A percentile compares a stretch with the other conserved stretches of the same genome.
These are phyloP conservation scores for Leishmania tropica DNA, from an alignment of 208 protist species.

Conservation along the genomic window DNA sequence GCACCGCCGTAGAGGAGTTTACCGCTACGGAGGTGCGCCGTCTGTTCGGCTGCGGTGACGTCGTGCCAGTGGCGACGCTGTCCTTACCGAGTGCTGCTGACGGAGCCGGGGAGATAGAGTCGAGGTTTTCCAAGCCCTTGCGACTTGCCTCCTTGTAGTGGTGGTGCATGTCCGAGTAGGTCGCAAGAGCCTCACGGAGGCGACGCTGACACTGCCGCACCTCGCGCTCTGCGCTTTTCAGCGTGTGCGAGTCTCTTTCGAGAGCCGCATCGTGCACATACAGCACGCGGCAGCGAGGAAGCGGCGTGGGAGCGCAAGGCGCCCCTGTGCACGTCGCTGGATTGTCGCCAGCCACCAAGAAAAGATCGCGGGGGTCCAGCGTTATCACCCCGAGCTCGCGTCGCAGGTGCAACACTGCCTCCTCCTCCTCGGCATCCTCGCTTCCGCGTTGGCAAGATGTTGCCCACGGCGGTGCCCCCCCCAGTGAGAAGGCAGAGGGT, in stretches of 20 bases:
- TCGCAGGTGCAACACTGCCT: conserved; percentile 8
- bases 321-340: neutral
- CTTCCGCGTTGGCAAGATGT: neutral
- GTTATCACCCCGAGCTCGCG: conserved; percentile 4
- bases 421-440: conserved; percentile 13
- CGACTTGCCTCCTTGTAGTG: conserved; percentile 16
- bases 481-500: neutral
- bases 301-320: conserved; percentile 1
- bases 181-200: conserved; percentile 16
- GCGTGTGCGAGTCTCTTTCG: conserved; percentile 12
- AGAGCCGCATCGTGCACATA: conserved; percentile 18
- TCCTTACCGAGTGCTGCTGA: neutral
- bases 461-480: neutral
- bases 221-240: conserved; percentile 19
- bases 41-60: neutral
- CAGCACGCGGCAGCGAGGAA: conserved; percentile 24
- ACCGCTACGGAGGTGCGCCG: conserved; percentile 1
- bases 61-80: neutral
- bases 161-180: conserved; percentile 18
- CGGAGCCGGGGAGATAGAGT: neutral
- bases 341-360: neutral
- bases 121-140: neutral
- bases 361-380: conserved; percentile 6
- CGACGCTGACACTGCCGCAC: conserved; percentile 23
- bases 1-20: neutral